Evolutionary conservation across 164 flowering plant species (phyloP).

Genomic region (Akebia trifoliata): DNA sequence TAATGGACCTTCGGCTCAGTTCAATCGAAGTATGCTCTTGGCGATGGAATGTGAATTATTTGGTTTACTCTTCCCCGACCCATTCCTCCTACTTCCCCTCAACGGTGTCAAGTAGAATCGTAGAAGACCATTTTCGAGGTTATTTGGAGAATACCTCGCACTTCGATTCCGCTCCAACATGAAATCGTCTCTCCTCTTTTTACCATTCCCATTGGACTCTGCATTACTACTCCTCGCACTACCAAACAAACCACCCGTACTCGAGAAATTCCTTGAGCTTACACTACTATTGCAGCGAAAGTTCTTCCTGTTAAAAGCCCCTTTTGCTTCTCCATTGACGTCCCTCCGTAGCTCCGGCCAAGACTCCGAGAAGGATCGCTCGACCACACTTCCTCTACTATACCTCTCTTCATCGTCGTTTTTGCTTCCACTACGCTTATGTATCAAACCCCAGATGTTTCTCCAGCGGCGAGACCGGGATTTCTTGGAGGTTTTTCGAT

Average conservation of each 20-base stretch:
- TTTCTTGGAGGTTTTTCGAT: constrained; percentile 49
- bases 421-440: constrained; percentile 50
- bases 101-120: constrained; percentile 83
- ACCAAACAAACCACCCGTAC: constrained; percentile 33
- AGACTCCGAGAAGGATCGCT: constrained; percentile 77
- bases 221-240: constrained; percentile 26
- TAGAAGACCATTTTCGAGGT: constrained; percentile 60
- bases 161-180: constrained; percentile 54
- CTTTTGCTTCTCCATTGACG: constrained; percentile 34
- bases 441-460: constrained; percentile 82
- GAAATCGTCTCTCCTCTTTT: constrained; percentile 44
- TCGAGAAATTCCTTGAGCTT: constrained; percentile 56
- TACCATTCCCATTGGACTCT: constrained; percentile 35
- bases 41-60: constrained; percentile 66
- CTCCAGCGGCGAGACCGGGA: constrained; percentile 72
- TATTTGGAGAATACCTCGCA: constrained; percentile 47
- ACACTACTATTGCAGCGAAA: constrained; percentile 74
- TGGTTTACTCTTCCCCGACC: constrained; percentile 46
- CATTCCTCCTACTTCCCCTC: constrained; percentile 67
- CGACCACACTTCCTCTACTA: constrained; percentile 60
- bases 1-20: constrained; percentile 33
- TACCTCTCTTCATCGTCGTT: constrained; percentile 68
- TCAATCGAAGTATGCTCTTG: constrained; percentile 67
- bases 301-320: constrained; percentile 39
- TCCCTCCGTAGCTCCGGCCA: constrained; percentile 78